phyloP scores from a whole-genome alignment of 306 rosid species.

The Vicia villosa region DNA sequence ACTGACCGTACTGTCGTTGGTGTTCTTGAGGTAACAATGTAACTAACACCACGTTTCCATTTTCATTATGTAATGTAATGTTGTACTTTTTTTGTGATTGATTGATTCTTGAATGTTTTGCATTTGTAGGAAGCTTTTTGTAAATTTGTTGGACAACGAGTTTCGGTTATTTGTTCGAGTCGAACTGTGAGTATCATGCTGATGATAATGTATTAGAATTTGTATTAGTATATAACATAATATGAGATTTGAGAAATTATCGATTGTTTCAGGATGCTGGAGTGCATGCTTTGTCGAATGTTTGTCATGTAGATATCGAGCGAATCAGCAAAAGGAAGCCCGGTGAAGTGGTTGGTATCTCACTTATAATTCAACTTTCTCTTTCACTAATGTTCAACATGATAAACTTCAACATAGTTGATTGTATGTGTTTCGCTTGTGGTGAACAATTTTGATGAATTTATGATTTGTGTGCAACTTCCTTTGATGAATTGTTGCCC shows the following conservation, averaged over 20 bases:
- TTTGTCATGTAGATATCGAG: constrained; percentile 86
- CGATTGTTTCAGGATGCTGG: constrained; percentile 77
- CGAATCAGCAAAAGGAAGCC: constrained; percentile 95
- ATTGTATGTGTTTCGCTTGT: background rate
- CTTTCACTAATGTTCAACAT: background rate
- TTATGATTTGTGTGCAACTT: background rate
- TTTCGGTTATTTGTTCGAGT: constrained; percentile 78
- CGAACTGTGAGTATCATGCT: constrained; percentile 72
- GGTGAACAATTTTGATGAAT: background rate
- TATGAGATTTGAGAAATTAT: background rate
- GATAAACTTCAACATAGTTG: background rate
- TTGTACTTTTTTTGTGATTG: background rate
- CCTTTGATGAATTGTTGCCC: background rate
- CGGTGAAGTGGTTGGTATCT: constrained; percentile 70
- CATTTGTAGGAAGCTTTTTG: constrained; percentile 71
- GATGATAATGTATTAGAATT: background rate
- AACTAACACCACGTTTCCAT: background rate
- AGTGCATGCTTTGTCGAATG: constrained; percentile 94
- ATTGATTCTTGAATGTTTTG: background rate
- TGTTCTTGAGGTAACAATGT: constrained; percentile 67
- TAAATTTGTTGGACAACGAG: constrained; percentile 83
- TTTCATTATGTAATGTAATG: background rate
- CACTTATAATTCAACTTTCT: background rate
- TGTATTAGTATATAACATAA: no score
- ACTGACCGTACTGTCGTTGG: constrained; percentile 83